phyloP scores from a whole-genome alignment of 129 eudicot species.

The Apium graveolens region DNA sequence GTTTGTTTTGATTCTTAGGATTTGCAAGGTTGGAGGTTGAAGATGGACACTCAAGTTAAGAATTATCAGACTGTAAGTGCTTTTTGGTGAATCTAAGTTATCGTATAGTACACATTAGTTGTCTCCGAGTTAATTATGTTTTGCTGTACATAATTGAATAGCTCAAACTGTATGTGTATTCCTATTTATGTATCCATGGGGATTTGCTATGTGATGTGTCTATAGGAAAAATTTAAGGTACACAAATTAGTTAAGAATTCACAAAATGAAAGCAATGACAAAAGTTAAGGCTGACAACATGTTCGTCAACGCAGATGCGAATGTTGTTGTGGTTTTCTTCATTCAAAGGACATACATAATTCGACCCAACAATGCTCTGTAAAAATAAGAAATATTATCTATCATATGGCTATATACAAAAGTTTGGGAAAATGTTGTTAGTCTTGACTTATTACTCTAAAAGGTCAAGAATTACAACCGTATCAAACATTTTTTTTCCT shows the following conservation, averaged over 20 bases:
- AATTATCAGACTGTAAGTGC: conserved; percentile 71
- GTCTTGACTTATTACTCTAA: not conserved
- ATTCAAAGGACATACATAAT: not conserved
- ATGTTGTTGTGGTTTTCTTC: not conserved
- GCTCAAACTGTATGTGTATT: not conserved
- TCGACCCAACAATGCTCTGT: not conserved
- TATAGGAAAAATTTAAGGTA: not conserved
- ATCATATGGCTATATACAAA: not conserved
- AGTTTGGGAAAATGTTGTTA: not conserved
- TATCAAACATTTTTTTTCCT: not conserved
- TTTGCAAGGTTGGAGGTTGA: conserved; percentile 85
- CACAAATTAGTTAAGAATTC: not conserved
- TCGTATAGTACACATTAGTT: not conserved
- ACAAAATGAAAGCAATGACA: not conserved
- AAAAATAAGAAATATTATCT: too few species aligned
- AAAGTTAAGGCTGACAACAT: not conserved
- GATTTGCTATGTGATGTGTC: not conserved
- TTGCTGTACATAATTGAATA: not conserved
- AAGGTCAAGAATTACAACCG: not conserved
- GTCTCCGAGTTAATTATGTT: not conserved
- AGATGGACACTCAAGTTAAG: conserved; percentile 79
- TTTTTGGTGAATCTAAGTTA: not conserved
- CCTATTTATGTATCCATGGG: not conserved
- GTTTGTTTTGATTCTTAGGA: conserved; percentile 33
- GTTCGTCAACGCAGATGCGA: not conserved